Conservation (phyloP, 2,329 filamentous ascomycete species). For the Beauveria rudraprayagi region DNA sequence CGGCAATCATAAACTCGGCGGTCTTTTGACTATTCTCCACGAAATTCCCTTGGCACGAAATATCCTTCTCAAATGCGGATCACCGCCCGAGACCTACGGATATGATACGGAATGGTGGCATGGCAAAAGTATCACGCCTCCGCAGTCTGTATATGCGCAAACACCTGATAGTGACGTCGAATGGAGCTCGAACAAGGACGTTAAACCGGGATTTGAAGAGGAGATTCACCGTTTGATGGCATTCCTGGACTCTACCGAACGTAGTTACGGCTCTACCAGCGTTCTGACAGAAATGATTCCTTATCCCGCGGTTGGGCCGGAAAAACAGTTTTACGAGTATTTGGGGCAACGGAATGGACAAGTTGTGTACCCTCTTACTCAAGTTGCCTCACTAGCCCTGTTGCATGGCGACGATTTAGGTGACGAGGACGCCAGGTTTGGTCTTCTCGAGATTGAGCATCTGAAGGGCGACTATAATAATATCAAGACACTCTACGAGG, state of each 20-base stretch:
- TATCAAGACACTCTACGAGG: conserved; percentile 23
- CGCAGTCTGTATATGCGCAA: conserved; percentile 20
- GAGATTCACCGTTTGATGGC: conserved; percentile 56
- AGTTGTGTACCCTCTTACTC: conserved; percentile 24
- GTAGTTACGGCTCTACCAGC: conserved; percentile 50
- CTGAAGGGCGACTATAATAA: conserved; percentile 16
- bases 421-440: conserved; percentile 30
- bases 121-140: conserved; percentile 41
- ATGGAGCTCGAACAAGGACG: conserved; percentile 22
- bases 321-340: conserved; percentile 37
- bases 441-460: conserved; percentile 34
- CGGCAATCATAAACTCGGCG: conserved; percentile 38
- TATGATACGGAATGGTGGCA: conserved; percentile 54
- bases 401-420: conserved; percentile 24
- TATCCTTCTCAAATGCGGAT: conserved; percentile 38
- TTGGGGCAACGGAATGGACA: conserved; percentile 25
- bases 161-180: conserved; percentile 19
- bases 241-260: conserved; percentile 52
- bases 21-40: conserved; percentile 50
- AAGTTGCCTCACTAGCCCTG: conserved; percentile 22
- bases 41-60: conserved; percentile 52
- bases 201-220: conserved; percentile 34
- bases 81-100: conserved; percentile 41
- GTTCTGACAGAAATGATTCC: conserved; percentile 33
- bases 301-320: conserved; percentile 25